A percentile compares a stretch with the other conserved stretches of the same genome.
Conservation (phyloP, 768 basidiomycete genomes). For the Leccinum incarnatum region DNA sequence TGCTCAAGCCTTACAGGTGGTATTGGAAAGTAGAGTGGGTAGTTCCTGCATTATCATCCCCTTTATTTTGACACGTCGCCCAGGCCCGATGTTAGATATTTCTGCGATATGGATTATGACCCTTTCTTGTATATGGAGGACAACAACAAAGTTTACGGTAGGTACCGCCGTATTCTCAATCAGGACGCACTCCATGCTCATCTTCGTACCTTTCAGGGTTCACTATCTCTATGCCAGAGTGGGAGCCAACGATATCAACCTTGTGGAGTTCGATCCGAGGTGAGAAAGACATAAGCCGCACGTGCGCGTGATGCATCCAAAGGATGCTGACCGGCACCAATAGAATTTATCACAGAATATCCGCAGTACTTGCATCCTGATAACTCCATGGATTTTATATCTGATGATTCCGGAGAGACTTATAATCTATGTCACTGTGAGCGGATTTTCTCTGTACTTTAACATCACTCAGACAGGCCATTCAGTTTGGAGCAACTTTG, state of each 20-base stretch:
- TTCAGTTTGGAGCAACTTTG: constrained; percentile 91
- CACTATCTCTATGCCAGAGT: constrained; percentile 65
- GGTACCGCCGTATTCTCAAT: constrained; percentile 2
- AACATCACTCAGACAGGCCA: not conserved
- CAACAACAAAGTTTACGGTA: constrained; percentile 50
- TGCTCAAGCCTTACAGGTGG: constrained; percentile 52
- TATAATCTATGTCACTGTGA: constrained; percentile 68
- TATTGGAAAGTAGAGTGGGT: constrained; percentile 62
- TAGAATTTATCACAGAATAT: constrained; percentile 53
- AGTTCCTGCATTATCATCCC: not conserved
- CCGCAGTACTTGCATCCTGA: constrained; percentile 54
- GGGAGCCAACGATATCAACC: constrained; percentile 58
- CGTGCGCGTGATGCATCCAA: constrained; percentile 13
- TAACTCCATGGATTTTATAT: constrained; percentile 64
- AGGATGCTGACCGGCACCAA: constrained; percentile 34
- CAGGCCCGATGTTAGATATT: constrained; percentile 52
- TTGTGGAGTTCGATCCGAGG: constrained; percentile 61
- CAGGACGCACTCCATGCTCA: not conserved
- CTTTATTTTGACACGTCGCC: not conserved
- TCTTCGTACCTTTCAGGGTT: constrained; percentile 39
- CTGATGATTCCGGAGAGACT: constrained; percentile 59
- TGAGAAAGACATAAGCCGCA: constrained; percentile 29
- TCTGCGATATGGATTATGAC: constrained; percentile 49
- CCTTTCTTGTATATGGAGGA: constrained; percentile 60
- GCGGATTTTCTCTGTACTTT: constrained; percentile 11